Percentiles rank a stretch among this genome's conserved stretches.
phyloP scores from a whole-genome alignment of 2,329 filamentous ascomycete genomes.

The Apiospora sp. region DNA sequence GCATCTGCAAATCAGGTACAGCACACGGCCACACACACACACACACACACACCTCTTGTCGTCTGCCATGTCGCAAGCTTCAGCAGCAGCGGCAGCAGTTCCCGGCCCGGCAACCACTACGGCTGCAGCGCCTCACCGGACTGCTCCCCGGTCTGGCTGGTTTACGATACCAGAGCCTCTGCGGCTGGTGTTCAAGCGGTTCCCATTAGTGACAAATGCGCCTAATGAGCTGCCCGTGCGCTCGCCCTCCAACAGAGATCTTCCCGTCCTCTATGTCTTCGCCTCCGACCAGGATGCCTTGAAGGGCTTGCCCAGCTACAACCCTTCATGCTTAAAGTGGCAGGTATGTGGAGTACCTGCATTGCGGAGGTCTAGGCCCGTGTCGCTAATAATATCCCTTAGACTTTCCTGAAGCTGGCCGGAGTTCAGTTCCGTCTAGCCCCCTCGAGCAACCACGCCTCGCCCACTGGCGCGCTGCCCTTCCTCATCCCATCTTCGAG shows the following conservation, averaged over 20 bases:
- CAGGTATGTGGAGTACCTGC: slow-evolving; percentile 70
- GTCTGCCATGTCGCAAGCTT: slow-evolving; percentile 4
- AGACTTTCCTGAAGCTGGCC: slow-evolving; percentile 86
- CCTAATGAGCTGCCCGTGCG: slow-evolving; percentile 72
- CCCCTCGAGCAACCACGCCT: slow-evolving; percentile 90
- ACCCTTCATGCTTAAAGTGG: slow-evolving; percentile 94
- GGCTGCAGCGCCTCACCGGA: slow-evolving; percentile 31
- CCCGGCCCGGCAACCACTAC: slow-evolving; percentile 27
- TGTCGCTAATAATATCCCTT: neutral
- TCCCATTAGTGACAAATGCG: slow-evolving; percentile 80
- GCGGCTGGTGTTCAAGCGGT: slow-evolving; percentile 82
- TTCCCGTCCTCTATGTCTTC: slow-evolving; percentile 79
- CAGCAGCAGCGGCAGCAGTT: slow-evolving; percentile 6
- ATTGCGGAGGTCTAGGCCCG: neutral
- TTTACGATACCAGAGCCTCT: slow-evolving; percentile 76
- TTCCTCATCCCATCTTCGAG: slow-evolving; percentile 73
- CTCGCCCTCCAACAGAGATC: slow-evolving; percentile 51
- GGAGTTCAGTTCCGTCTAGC: slow-evolving; percentile 71
- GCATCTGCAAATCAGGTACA: slow-evolving; percentile 4
- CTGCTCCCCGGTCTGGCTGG: slow-evolving; percentile 44
- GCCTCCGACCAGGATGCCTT: slow-evolving; percentile 68
- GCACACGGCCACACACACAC: neutral
- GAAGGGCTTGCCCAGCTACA: slow-evolving; percentile 77
- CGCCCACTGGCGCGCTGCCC: slow-evolving; percentile 85
- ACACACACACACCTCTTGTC: neutral